Percentiles rank a stretch among this genome's conserved stretches.
Evolutionary conservation across 192 early-diverging fungal genomes (phyloP).

Genomic region (Podila epicladia): DNA sequence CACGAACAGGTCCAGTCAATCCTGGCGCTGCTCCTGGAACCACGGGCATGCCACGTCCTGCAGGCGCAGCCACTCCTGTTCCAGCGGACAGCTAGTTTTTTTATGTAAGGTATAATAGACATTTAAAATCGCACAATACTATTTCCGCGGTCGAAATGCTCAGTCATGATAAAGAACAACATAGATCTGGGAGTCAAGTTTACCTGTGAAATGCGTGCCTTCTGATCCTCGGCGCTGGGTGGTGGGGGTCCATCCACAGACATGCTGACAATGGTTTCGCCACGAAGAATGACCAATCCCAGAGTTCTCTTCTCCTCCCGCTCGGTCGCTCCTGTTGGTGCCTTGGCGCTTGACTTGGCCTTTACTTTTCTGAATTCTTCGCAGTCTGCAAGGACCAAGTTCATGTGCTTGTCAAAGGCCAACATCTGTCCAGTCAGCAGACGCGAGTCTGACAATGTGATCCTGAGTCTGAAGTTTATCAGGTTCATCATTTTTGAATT

Average conservation of each 20-base stretch:
- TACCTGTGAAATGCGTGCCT: constrained; percentile 57
- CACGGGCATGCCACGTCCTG: constrained; percentile 71
- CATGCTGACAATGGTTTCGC: constrained; percentile 91
- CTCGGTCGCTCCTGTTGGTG: constrained; percentile 57
- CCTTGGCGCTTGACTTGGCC: constrained; percentile 68
- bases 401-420: constrained; percentile 99
- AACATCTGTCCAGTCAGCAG: constrained; percentile 97
- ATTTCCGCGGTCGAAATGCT: neutral
- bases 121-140: neutral
- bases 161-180: neutral
- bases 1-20: constrained; percentile 91
- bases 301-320: constrained; percentile 92
- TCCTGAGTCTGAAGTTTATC: constrained; percentile 93
- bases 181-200: neutral
- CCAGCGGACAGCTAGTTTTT: constrained; percentile 21
- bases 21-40: constrained; percentile 65
- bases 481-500: constrained; percentile 92
- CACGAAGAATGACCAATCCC: constrained; percentile 93
- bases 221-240: constrained; percentile 60
- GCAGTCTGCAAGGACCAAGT: constrained; percentile 96
- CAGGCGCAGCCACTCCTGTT: constrained; percentile 27
- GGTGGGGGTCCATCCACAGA: constrained; percentile 93
- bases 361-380: constrained; percentile 96
- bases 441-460: constrained; percentile 92
- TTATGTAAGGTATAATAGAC: neutral